Base-by-base conservation (phyloP, 2,329 filamentous ascomycete genomes). In the Fusarium sp. region DNA sequence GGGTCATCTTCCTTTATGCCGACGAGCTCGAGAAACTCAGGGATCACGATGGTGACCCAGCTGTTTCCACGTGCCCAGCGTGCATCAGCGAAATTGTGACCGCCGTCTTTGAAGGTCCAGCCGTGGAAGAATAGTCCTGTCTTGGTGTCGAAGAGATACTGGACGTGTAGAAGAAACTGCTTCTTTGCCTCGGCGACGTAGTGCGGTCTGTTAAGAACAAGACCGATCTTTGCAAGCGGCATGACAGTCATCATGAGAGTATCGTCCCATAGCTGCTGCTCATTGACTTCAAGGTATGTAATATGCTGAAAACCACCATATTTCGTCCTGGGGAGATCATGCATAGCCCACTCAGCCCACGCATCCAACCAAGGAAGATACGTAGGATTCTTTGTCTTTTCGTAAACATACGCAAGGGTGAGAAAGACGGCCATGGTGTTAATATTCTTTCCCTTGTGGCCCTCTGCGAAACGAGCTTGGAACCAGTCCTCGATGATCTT, bases 231-330 rank as follows among this genome's bases (percentile, higher is more conserved):
- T 20, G 92, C 92, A 20, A 94, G 83, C 3, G 92, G 92, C 79
- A 94, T 81, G 8, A 93, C 92, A 1, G 91, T 94, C 92, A 95
- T 95, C 92, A 95, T 94, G 43, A 95, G 84, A 8, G 92, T 95
- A 77, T 95, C 92, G 71, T 94, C 92, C 92, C 92, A 95, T 23
- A 94, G 84, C 81, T 94, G 91, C 77, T 93, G 86, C 66, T 89
- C 84, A 78, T 95, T 93, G 68, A 87, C 84, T 4, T 88, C 85
- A 31, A 90, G 80, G 72, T 94, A 94, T 1, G 92, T 94, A 64
- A 91, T 87, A 78, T 92, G 92, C 78, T 93, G 91, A 83, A 93
- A 92, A 59, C 90, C 84, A 46, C 89, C 92, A 75, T 89, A 90
- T 49, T 86, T 87, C 2, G 92, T 94, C 39, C 91, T 85, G 15